Percentiles rank a stretch among this genome's conserved stretches.
Conservation (phyloP, 129 eudicot species). For the Helianthus tuberosus region DNA sequence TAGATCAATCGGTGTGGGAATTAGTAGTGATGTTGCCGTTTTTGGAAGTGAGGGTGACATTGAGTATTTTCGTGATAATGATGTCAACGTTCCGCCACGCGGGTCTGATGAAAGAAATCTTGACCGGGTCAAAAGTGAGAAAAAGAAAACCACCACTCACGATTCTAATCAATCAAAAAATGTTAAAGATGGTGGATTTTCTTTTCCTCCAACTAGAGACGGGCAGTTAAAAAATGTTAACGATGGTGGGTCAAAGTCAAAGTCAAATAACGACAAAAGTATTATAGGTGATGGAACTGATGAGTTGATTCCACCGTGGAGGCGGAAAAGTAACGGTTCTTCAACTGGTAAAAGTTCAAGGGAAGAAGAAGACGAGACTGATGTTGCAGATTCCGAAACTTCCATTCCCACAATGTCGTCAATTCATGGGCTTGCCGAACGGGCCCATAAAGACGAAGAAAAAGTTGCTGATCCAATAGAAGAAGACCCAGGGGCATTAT, state of each 20-base stretch:
- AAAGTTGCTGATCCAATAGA: constrained; percentile 40
- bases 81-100: constrained; percentile 29
- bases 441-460: constrained; percentile 45
- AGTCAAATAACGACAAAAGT: constrained; percentile 41
- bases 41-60: constrained; percentile 72
- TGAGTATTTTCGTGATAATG: constrained; percentile 58
- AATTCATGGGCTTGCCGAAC: constrained; percentile 50
- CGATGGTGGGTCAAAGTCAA: constrained; percentile 38
- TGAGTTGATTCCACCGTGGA: constrained; percentile 69
- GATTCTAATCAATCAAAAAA: constrained; percentile 46
- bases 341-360: constrained; percentile 71
- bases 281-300: constrained; percentile 49
- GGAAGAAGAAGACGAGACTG: constrained; percentile 49
- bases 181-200: constrained; percentile 63
- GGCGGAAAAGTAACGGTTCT: constrained; percentile 59
- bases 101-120: constrained; percentile 36
- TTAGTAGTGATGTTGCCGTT: constrained; percentile 64
- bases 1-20: constrained; percentile 87
- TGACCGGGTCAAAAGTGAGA: constrained; percentile 38
- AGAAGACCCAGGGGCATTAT: constrained; percentile 67
- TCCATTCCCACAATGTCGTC: constrained; percentile 66
- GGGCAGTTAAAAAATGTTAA: constrained; percentile 43
- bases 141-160: constrained; percentile 35
- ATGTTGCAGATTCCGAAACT: constrained; percentile 52
- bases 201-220: constrained; percentile 83